Base-by-base conservation (phyloP, 1,284 basidiomycete genomes). In the Marasmius fiardii region DNA sequence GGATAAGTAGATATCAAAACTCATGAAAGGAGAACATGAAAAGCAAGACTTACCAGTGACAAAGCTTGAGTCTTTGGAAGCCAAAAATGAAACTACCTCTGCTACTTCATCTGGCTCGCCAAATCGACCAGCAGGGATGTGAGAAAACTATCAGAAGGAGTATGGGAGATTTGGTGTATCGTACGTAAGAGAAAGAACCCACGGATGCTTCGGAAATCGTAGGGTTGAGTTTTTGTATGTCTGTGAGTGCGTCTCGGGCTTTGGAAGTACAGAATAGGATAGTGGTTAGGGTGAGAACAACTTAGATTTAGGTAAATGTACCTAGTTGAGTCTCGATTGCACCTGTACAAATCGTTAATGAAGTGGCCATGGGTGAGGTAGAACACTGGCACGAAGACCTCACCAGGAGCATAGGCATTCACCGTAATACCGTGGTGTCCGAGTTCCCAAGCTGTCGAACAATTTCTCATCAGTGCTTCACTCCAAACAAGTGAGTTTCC, bases 81-180 rank as follows among this genome's bases (percentile, higher is more conserved):
- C 67, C 14, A 67, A 56, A 52, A 63, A 68, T 8, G 65, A 65
- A 1, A 62, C 64, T 1, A 68, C 55, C 7, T 48, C 60, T 5
- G 65, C 61, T 11, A 67, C 51, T 21, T 68, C 67, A 26, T 63
- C 63, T 2, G 65, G 64, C 21, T 41, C 24, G 21, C 60, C 66
- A 14, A 53, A 37, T 43, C 0, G 53, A 10, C 51, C 28, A 10
- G 28, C 4, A 10, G 28, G 28, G 28, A 4, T 31, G 28, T 31
- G 4, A 10, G 28, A 4, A 4, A 4, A 31, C 28, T 31, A 10
- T n/a, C n/a, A 31, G 10, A 10, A 31, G 10, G 10, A 4, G 28
- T 31, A 31, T 31, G 28, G 5, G 4, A 4, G 10, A 4, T 10
- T 31, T 4, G 28, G 10, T 31, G 28, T 31, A 31, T 31, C 10